Conservation (phyloP, 2,329 filamentous ascomycete genomes). For the Talaromyces sp. region DNA sequence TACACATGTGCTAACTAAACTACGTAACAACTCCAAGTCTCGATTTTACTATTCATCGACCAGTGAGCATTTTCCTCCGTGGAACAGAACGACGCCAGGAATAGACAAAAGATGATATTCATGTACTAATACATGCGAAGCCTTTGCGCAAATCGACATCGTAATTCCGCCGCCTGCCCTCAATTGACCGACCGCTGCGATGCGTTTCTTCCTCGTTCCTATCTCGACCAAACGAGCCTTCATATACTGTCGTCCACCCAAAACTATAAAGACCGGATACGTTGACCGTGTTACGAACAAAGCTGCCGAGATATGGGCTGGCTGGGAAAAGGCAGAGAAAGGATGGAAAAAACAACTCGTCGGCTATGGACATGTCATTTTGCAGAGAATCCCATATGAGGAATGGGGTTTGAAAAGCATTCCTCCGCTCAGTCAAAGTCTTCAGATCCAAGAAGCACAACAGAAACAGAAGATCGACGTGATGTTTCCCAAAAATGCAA, state of each 20-base stretch:
- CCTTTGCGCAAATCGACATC: neutral
- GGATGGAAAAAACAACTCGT: constrained; percentile 90
- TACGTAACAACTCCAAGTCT: neutral
- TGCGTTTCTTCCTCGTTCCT: constrained; percentile 92
- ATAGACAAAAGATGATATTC: neutral
- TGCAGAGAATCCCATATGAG: constrained; percentile 87
- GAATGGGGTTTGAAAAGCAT: constrained; percentile 98
- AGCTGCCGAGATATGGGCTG: constrained; percentile 73
- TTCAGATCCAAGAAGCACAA: constrained; percentile 61
- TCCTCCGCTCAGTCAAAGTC: constrained; percentile 69
- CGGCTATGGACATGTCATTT: constrained; percentile 76
- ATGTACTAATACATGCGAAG: neutral
- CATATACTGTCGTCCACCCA: constrained; percentile 75
- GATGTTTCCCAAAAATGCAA: constrained; percentile 68
- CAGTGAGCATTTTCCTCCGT: neutral
- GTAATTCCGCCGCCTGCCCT: neutral
- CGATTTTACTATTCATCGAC: neutral
- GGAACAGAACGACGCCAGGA: neutral
- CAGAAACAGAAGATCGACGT: constrained; percentile 64
- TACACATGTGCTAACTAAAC: constrained; percentile 13
- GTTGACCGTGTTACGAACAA: constrained; percentile 68
- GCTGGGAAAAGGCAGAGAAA: constrained; percentile 78
- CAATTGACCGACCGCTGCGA: constrained; percentile 43
- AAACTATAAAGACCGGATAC: constrained; percentile 45
- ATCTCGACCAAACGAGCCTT: constrained; percentile 87